Evolutionary conservation across 2,329 filamentous ascomycete species (phyloP), one percentile per base, ranked within the genome.

Genomic region (Elsinoe ampelina): DNA sequence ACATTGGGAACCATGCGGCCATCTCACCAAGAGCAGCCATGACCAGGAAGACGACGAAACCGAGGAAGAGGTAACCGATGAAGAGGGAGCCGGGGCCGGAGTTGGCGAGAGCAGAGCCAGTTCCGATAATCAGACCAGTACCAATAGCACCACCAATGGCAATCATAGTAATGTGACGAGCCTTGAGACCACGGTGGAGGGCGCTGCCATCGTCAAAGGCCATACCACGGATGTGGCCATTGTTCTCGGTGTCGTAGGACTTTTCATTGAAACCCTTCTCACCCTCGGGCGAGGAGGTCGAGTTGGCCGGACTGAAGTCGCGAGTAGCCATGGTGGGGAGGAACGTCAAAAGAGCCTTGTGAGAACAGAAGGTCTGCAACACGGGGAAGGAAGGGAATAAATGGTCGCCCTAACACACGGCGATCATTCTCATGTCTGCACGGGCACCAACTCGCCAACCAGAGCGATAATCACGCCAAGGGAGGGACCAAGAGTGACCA

Each of bases 1-100:
- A 80, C 64, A 90, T 77, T 52, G 88, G 88, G 34, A 93, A 71
- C 86, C 86, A 93, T 54, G 87, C 81, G 7, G 87, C 86, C 86
- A 93, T 93, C 71, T 92, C 87, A 61, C 87, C 88, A 3, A 93
- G 80, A 57, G 81, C 84, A 58, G 83, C 84, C 86, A 93, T 90
- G 63, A 93, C 87, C 41, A 89, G 73, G 70, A 84, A 93, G 62
- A 92, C 88, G 59, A 93, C 71, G 47, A 85, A 71, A 62, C 86
- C 86, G 62, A 88, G 79, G 60, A 86, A 69, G 36, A 80, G 76
- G 72, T 89, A 89, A 8, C 83, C 83, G 67, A 89, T 85, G 63
- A 89, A 77, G 67, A 89, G 81, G 8, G 84, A 81, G 17, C 75
- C 85, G 51, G 86, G 86, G 34, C 73, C 75, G 59, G 73, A 71